Evolutionary conservation across 805 yeast species (phyloP), one percentile per base, ranked within the genome.

Genomic region (Wickerhamiella kazuoi): DNA sequence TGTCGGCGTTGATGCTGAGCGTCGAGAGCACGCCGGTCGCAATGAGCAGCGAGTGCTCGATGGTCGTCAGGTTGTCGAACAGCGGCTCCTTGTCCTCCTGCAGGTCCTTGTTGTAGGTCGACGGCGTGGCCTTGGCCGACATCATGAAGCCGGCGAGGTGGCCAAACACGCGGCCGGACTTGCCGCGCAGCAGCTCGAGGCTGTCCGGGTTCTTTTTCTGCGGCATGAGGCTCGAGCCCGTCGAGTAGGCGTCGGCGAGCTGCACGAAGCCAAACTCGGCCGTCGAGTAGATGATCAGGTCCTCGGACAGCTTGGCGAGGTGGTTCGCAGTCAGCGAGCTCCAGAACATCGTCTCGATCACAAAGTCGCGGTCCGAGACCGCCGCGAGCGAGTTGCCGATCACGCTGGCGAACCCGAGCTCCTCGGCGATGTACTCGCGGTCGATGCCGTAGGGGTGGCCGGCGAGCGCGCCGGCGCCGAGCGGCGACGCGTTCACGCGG

Each of bases 361-460:
- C 94, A 60, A 90, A 90, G 60, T 90, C 99, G 62, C 99, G 77
- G 61, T 90, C 99, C 37, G 93, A 75, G 19, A 90, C 98, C 0
- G 97, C 99, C n/a, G 87, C 73, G 50, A 90, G 65, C 1, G 97
- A 87, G 63, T 90, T 90, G 40, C 97, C 97, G 64, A 90, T 86
- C 35, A 82, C 84, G 3, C 84, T 76, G 40, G 67, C 61, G 51
- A 90, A 90, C 0, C 87, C 93, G 33, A 90, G 68, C 16, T 74
- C 79, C 36, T 68, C 54, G 19, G 96, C 94, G 48, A 90, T 61
- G 52, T 63, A 84, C 56, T 87, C 94, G 56, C 99, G 72, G 61
- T 90, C 97, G 48, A 90, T 82, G n/a, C 97, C 97, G 55, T 86
- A 90, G 30, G 99, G 98, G 58, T 90, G 98, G 41, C 99, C 99